Evolutionary conservation across 2,329 filamentous ascomycete species (phyloP), one percentile per base, ranked within the genome.

Genomic region (Zalaria sp.): DNA sequence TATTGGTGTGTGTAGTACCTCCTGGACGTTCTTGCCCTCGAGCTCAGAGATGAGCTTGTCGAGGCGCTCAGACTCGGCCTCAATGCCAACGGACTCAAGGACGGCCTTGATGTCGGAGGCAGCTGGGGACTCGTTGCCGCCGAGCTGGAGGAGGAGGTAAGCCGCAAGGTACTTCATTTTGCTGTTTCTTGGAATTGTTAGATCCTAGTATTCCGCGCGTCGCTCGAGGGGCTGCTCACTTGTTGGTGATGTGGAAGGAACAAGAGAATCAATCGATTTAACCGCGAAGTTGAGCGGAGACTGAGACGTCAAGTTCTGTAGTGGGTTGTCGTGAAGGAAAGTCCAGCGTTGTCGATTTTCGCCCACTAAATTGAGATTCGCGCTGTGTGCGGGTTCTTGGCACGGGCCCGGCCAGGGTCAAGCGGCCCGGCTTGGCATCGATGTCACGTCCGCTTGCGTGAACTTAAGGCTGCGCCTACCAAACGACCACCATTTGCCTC

Each of bases 91-190:
- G 56, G 89, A 84, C 61, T 79, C 78, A 65, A 98, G 85, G 60
- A 98, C 87, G 50, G 62, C 65, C 75, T 84, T 91, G 77, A 98
- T 72, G 65, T 96, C 88, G 54, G 68, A 67, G 59, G 83, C 85
- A 52, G 83, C 87, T 58, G 91, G 91, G 52, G 79, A 79, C 73
- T 76, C 67, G 79, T 95, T 96, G 72, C 91, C 91, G 67, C 77
- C 89, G 58, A 96, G 83, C 73, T 73, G 72, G 69, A 96, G 85
- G 65, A 98, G 89, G 64, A 98, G 87, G 80, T 93, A 96, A 67
- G 91, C 89, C 67, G 91, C 91, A 75, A 98, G 83, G 75, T 96
- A 82, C 88, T 98, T 96, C 91, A 98, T 96, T 86, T 81, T 93
- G 67, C 62, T 57, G 56, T 49, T 47, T 43, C 47, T 49, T 56